Evolutionary conservation across 768 basidiomycete species (phyloP), one percentile per base, ranked within the genome.

Genomic region (Tephrocybe rancida): DNA sequence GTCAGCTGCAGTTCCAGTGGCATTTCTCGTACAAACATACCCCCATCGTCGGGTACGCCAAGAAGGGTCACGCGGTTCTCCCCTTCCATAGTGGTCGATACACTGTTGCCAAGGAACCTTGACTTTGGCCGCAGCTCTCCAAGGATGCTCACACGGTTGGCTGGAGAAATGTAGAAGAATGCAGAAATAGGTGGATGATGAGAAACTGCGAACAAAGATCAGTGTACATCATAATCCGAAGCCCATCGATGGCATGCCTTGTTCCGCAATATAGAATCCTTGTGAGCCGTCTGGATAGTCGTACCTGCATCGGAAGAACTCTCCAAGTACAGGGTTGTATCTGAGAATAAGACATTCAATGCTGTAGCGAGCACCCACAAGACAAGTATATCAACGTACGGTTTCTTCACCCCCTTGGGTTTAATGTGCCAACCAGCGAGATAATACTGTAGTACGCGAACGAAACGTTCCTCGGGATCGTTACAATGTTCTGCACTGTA

Each of bases 351-450:
- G 39, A 38, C 22, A 25, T 42, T 41, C 24, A 27, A 52, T 53
- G 42, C 39, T 41, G 44, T 48, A 46, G 44, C n/a, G 50, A 50
- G 44, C 41, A 29, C 48, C 25, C 47, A 37, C 50, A 37, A 30
- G 30, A 39, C 37, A 27, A 54, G 34, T 11, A 27, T 48, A 21
- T 45, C 48, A 55, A 77, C 90, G 73, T 64, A 95, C 85, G 96
- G 96, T 74, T 99, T 99, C 88, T 99, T 99, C 56, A 98, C 97
- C 48, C 95, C 97, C 74, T 91, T 95, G 60, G 97, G 95, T 72
- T 98, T 98, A 75, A 98, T 95, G 72, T 98, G 97, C 97, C 97
- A 99, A 21, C 97, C 97, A n/a, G 92, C 88, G 43, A 99, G 86
- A 68, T 98, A 99, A 69, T 95, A 97, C 57, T 90, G 88, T 29